Evolutionary conservation across 345 rosid genomes (phyloP).

Genomic region (Heritiera fomes): DNA sequence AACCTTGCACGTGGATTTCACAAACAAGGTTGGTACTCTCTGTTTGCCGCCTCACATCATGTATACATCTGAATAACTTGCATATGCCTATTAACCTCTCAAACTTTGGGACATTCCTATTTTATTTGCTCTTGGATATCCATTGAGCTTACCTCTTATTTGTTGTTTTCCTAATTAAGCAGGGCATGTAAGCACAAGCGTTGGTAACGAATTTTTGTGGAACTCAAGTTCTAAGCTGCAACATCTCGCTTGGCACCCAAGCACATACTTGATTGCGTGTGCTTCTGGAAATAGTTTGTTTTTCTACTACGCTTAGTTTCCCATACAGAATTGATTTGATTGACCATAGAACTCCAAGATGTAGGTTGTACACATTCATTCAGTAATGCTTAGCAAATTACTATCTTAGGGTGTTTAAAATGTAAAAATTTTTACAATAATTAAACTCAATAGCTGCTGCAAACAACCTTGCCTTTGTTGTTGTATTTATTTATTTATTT

Average conservation of each 20-base stretch:
- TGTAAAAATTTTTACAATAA: not conserved
- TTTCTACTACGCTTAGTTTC: constrained; percentile 47
- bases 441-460: not conserved
- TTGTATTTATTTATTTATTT: no score
- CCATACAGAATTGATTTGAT: not conserved
- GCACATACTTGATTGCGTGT: constrained; percentile 51
- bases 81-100: not conserved
- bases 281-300: constrained; percentile 60
- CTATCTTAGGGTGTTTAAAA: not conserved
- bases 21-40: constrained; percentile 43
- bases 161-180: constrained; percentile 3
- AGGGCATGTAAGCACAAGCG: constrained; percentile 44
- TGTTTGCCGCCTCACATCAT: not conserved
- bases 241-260: constrained; percentile 69
- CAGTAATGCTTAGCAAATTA: not conserved
- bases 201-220: constrained; percentile 28
- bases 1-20: constrained; percentile 57
- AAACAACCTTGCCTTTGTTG: no score
- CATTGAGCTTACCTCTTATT: not conserved
- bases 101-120: not conserved
- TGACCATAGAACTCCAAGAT: not conserved
- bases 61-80: not conserved
- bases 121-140: not conserved
- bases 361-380: not conserved
- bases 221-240: constrained; percentile 51